phyloP scores from a whole-genome alignment of 352 stramenopile species.

The Pythium coloratum region DNA sequence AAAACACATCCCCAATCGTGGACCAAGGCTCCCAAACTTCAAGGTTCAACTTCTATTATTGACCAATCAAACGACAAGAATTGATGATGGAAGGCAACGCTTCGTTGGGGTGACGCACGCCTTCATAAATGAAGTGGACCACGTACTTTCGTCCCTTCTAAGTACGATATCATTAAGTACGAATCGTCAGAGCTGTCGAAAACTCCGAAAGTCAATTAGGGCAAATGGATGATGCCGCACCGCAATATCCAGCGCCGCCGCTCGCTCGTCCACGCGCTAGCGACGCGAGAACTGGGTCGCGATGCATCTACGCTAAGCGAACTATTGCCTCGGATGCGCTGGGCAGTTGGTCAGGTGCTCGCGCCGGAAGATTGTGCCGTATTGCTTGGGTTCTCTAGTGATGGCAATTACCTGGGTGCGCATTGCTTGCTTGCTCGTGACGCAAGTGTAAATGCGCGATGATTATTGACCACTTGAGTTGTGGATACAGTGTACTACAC shows the following conservation, averaged over 20 bases:
- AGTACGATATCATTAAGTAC: slow-evolving; percentile 2
- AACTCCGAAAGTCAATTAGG: background rate
- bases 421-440: background rate
- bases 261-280: slow-evolving; percentile 20
- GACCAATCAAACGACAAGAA: slow-evolving; percentile 1
- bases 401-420: slow-evolving; percentile 61
- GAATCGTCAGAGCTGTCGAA: background rate
- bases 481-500: slow-evolving; percentile 48
- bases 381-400: slow-evolving; percentile 67
- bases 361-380: slow-evolving; percentile 43
- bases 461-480: background rate
- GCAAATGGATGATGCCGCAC: slow-evolving; percentile 11
- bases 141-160: slow-evolving; percentile 8
- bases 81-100: slow-evolving; percentile 1
- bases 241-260: background rate
- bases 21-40: slow-evolving; percentile 22
- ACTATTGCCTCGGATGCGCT: background rate
- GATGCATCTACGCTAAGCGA: background rate
- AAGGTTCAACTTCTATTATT: slow-evolving; percentile 13
- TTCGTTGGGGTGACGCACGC: slow-evolving; percentile 1
- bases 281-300: slow-evolving; percentile 10
- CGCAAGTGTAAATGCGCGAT: background rate
- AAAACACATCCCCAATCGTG: slow-evolving; percentile 16
- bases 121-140: slow-evolving; percentile 3
- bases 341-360: slow-evolving; percentile 34